phyloP scores from a whole-genome alignment of 768 basidiomycete genomes.

The Lanmaoa pseudosensibilis region DNA sequence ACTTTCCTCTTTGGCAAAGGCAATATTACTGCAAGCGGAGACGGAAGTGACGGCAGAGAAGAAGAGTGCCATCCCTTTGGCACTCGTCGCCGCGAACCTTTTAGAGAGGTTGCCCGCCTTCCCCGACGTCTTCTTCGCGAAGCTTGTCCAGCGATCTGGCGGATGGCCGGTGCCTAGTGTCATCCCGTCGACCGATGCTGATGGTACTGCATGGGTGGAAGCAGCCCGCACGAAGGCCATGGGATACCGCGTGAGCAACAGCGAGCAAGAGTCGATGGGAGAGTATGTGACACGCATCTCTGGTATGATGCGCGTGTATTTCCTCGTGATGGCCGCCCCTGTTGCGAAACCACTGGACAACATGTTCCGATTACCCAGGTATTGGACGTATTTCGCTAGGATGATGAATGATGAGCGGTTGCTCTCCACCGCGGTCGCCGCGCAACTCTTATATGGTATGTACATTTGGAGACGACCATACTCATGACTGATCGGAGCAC shows the following conservation, averaged over 20 bases:
- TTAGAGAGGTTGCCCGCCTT: slow-evolving; percentile 60
- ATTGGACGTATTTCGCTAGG: slow-evolving; percentile 74
- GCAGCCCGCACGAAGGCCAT: slow-evolving; percentile 47
- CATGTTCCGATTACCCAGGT: slow-evolving; percentile 61
- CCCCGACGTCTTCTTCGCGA: slow-evolving; percentile 74
- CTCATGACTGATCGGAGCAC: slow-evolving; percentile 12
- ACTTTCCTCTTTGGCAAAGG: slow-evolving; percentile 86
- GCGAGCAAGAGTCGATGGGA: slow-evolving; percentile 51
- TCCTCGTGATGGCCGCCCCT: slow-evolving; percentile 55
- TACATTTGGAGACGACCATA: background rate
- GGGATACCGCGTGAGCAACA: slow-evolving; percentile 51
- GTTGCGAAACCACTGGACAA: slow-evolving; percentile 40
- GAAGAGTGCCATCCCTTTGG: slow-evolving; percentile 80
- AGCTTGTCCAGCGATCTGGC: slow-evolving; percentile 84
- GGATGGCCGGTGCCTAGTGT: slow-evolving; percentile 80
- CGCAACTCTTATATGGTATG: slow-evolving; percentile 67
- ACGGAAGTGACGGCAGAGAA: slow-evolving; percentile 90
- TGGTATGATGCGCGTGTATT: slow-evolving; percentile 87
- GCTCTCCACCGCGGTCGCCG: slow-evolving; percentile 57
- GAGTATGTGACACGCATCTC: slow-evolving; percentile 69
- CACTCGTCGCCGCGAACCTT: slow-evolving; percentile 65
- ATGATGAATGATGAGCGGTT: slow-evolving; percentile 53
- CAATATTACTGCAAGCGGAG: slow-evolving; percentile 89
- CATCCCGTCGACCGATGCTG: slow-evolving; percentile 53
- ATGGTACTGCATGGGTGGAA: slow-evolving; percentile 47